Base-by-base conservation (phyloP, 1,284 basidiomycete species). In the Heterobasidion annosum region DNA sequence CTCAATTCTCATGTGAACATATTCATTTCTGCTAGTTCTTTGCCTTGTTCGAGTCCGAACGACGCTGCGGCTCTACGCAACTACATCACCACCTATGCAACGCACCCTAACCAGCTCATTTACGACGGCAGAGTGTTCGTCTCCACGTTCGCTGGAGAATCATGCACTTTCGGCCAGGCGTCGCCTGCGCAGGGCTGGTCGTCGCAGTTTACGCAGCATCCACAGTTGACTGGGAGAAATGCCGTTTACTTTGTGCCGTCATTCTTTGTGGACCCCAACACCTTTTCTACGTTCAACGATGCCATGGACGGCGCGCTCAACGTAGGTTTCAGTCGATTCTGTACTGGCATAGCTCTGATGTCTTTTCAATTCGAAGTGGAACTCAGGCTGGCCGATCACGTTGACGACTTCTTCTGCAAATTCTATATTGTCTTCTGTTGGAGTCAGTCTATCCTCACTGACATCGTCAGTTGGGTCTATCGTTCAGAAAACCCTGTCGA, bases 61-160 rank as follows among this genome's bases (percentile, higher is more conserved):
- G 80, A 89, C 58, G 81, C 76, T 8, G 68, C 70, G 47, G 67
- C 69, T n/a, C 73, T 91, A 40, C 78, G 82, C 56, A 71, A 72
- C 50, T 77, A 85, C 54, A 81, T 88, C 57, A 74, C 75, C 12
- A 72, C 73, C 12, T 83, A 82, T 59, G 71, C 80, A 2, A 64
- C 68, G 12, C 79, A 84, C 63, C 75, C 85, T 0, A 84, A 82
- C 56, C 88, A 92, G 64, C 71, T 90, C 50, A 73, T 72, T 55
- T 80, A 78, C 60, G 68, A 77, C 58, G 72, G 73, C 56, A 78
- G 77, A 50, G 77, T 83, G 10, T 77, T 92, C 51, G 85, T 86
- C 1, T 87, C 86, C 0, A 89, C 88, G 1, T 93, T 93, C 66
- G 73, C 88, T 2, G 91, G 91, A n/a, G 83, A 90, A 59, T 68